Conservation (phyloP, 1,139 yeast species). For the Diutina mesorugosa region DNA sequence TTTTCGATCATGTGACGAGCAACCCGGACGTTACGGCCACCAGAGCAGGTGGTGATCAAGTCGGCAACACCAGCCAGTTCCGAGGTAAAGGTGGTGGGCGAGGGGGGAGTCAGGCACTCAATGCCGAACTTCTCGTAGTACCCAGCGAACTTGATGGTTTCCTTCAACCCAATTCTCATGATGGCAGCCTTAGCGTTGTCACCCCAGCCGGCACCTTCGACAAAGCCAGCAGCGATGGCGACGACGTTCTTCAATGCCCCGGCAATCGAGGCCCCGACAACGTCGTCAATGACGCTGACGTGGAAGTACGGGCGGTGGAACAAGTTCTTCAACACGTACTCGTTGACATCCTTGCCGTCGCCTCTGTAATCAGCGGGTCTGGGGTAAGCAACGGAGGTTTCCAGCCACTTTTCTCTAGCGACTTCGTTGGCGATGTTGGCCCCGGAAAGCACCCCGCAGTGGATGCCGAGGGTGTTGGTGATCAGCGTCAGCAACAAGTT, state of each 20-base stretch:
- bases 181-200: constrained; percentile 39
- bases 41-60: constrained; percentile 35
- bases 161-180: constrained; percentile 34
- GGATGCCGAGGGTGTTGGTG: constrained; percentile 29
- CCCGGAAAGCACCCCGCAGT: constrained; percentile 35
- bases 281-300: constrained; percentile 33
- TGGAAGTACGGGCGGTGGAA: constrained; percentile 39
- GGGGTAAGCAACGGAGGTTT: constrained; percentile 34
- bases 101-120: neutral
- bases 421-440: constrained; percentile 38
- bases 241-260: constrained; percentile 37
- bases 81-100: constrained; percentile 21
- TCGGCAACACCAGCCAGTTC: constrained; percentile 42
- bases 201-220: constrained; percentile 39
- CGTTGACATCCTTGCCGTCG: constrained; percentile 29
- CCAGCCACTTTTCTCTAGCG: constrained; percentile 36
- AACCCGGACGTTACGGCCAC: constrained; percentile 37
- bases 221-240: constrained; percentile 36
- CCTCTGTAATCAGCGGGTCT: constrained; percentile 29
- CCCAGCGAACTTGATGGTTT: constrained; percentile 25
- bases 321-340: constrained; percentile 24
- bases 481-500: constrained; percentile 30
- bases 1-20: constrained; percentile 36
- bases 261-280: constrained; percentile 37
- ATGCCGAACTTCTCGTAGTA: constrained; percentile 2